These are phyloP conservation scores for Claviceps monticola DNA, from an alignment of 2,329 filamentous ascomycete species.

Conservation along the genomic window DNA sequence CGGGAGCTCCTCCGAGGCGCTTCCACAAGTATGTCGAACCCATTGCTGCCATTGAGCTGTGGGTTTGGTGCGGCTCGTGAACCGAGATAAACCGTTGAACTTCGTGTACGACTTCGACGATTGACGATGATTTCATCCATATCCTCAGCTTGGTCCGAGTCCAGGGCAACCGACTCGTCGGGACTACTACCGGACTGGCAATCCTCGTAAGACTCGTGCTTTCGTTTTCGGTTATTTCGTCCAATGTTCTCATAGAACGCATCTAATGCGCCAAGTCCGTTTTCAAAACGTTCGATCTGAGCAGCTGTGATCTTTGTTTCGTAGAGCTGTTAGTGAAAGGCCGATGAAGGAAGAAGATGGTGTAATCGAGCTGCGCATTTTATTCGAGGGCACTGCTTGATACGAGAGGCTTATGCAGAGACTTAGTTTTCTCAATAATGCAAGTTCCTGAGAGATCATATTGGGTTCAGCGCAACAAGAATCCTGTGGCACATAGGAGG, in stretches of 20 bases:
- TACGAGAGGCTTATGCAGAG: neutral
- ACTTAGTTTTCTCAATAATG: neutral
- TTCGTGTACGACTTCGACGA: neutral
- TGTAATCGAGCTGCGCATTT: neutral
- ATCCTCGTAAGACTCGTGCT: slow-evolving; percentile 14
- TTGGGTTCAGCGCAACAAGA: neutral
- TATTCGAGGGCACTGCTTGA: neutral
- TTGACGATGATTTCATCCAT: slow-evolving; percentile 9
- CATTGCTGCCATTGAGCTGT: slow-evolving; percentile 3
- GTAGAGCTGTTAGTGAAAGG: slow-evolving; percentile 8
- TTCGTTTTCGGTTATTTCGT: slow-evolving; percentile 17
- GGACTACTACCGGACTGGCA: slow-evolving; percentile 16
- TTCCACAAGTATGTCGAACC: slow-evolving; percentile 1
- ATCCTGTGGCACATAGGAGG: neutral
- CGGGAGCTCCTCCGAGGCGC: slow-evolving; percentile 7
- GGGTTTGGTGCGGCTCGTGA: slow-evolving; percentile 2
- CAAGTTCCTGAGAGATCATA: neutral
- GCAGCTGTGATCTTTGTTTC: slow-evolving; percentile 16
- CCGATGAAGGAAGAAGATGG: neutral
- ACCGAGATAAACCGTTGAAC: neutral
- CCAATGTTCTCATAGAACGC: slow-evolving; percentile 9
- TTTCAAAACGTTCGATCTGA: slow-evolving; percentile 17
- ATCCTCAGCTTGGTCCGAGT: slow-evolving; percentile 12
- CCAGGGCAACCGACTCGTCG: slow-evolving; percentile 14
- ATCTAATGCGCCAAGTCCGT: slow-evolving; percentile 18